Evolutionary conservation across 2,329 filamentous ascomycete species (phyloP).

Genomic region (Rutstroemia sydowiana): DNA sequence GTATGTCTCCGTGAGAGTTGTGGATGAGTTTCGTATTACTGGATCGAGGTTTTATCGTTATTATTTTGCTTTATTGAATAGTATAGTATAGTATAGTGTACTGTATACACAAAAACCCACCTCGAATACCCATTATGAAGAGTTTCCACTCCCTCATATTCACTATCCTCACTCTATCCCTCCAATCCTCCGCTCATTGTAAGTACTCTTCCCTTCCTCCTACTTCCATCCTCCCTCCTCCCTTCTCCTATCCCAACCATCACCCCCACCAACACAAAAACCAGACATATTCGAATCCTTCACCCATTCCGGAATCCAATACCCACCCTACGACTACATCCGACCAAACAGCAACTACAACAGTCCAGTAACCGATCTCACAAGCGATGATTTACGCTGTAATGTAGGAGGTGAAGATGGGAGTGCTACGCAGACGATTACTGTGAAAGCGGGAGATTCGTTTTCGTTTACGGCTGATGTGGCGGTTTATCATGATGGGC

Average conservation of each 20-base stretch:
- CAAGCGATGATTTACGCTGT: slow-evolving; percentile 32
- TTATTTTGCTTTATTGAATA: too few relatives aligned
- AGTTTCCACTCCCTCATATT: not conserved
- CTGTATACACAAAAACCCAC: too few relatives aligned
- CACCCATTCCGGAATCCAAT: slow-evolving; percentile 19
- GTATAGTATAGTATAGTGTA: too few relatives aligned
- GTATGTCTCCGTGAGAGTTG: too few relatives aligned
- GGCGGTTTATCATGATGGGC: slow-evolving; percentile 30
- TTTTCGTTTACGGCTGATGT: slow-evolving; percentile 40
- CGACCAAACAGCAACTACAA: slow-evolving; percentile 39
- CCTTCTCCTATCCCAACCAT: not conserved
- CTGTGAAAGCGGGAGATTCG: slow-evolving; percentile 33
- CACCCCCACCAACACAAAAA: not conserved
- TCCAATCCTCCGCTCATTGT: slow-evolving; percentile 7
- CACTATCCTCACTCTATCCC: not conserved
- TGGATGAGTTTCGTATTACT: too few relatives aligned
- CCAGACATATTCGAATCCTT: slow-evolving; percentile 25
- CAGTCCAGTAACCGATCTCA: slow-evolving; percentile 37
- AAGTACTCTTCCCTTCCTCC: not conserved
- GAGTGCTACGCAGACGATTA: slow-evolving; percentile 20
- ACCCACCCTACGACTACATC: slow-evolving; percentile 42
- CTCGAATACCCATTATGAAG: slow-evolving; percentile 3
- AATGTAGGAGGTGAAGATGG: slow-evolving; percentile 32
- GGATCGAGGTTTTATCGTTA: too few relatives aligned
- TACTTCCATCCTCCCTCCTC: not conserved